phyloP scores from a whole-genome alignment of 345 rosid species.

The Syzygium aqueum region DNA sequence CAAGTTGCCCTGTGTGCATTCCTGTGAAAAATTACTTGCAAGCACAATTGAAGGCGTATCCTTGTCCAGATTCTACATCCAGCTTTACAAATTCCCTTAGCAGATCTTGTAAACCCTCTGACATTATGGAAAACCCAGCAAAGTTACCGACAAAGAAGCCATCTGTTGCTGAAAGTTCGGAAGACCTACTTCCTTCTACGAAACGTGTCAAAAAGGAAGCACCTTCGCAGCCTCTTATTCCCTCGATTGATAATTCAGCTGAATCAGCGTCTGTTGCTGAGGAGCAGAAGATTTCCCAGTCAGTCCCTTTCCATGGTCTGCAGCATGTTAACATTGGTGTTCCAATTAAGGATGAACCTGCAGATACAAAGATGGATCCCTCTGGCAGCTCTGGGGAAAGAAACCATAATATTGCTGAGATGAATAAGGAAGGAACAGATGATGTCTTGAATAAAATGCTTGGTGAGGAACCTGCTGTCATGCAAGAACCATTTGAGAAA shows the following conservation, averaged over 20 bases:
- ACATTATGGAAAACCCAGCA: conserved; percentile 28
- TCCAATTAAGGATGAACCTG: conserved; percentile 40
- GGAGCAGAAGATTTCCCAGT: conserved; percentile 32
- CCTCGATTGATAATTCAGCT: conserved; percentile 35
- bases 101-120: conserved; percentile 35
- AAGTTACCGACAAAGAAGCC: conserved; percentile 30
- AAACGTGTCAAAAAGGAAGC: conserved; percentile 86
- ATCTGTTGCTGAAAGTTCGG: conserved; percentile 33
- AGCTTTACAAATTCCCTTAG: conserved; percentile 21
- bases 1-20: conserved; percentile 81
- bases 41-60: conserved; percentile 39
- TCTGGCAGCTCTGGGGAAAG: conserved; percentile 39
- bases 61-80: conserved; percentile 28
- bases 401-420: conserved; percentile 36
- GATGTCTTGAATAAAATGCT: conserved; percentile 31
- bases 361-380: conserved; percentile 51
- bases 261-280: conserved; percentile 19
- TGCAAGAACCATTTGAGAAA: conserved; percentile 22
- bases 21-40: conserved; percentile 58
- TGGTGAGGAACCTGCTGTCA: conserved; percentile 25
- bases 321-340: conserved; percentile 23
- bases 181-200: conserved; percentile 52
- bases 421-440: conserved; percentile 37
- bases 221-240: conserved; percentile 32
- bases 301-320: conserved; percentile 38